These are phyloP conservation scores for Rhodomyrtus tomentosa DNA, from an alignment of 345 rosid species.

Conservation along the genomic window DNA sequence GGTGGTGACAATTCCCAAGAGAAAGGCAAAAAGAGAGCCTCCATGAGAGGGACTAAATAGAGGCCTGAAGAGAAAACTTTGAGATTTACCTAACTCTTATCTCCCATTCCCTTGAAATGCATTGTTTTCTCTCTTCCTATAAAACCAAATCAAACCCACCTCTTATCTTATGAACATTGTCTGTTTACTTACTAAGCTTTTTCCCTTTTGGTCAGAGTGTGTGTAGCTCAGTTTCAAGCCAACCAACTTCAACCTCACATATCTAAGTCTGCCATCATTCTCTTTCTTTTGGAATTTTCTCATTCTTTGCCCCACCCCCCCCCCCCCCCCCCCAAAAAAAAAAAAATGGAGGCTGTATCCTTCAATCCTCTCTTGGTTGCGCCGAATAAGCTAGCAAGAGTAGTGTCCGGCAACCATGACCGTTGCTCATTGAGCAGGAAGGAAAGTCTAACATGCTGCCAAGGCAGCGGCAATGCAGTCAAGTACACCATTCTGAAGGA, in stretches of 20 bases:
- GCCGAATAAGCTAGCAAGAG: conserved; percentile 11
- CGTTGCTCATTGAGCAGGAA: conserved; percentile 1
- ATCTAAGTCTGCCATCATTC: conserved; percentile 9
- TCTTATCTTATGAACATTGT: conserved; percentile 19
- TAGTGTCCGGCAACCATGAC: neutral
- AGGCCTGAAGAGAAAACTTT: neutral
- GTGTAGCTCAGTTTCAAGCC: conserved; percentile 24
- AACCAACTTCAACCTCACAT: conserved; percentile 34
- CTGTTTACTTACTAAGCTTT: conserved; percentile 41
- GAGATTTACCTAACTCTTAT: conserved; percentile 22
- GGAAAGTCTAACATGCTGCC: conserved; percentile 21
- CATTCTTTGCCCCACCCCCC: too few relatives aligned
- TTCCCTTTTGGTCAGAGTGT: conserved; percentile 1
- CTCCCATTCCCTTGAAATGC: conserved; percentile 4
- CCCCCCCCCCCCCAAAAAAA: too few relatives aligned
- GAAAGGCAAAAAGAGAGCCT: conserved; percentile 33
- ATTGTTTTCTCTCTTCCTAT: conserved; percentile 10
- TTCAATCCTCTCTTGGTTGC: conserved; percentile 34
- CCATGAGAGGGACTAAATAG: neutral
- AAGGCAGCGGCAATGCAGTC: conserved; percentile 30
- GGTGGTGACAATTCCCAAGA: neutral
- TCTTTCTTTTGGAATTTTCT: conserved; percentile 10
- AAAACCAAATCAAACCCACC: conserved; percentile 33
- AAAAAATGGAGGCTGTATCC: conserved; percentile 64
- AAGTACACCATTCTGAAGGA: conserved; percentile 5